phyloP scores from a whole-genome alignment of 495 filamentous ascomycete genomes.

The Neurospora sp. region DNA sequence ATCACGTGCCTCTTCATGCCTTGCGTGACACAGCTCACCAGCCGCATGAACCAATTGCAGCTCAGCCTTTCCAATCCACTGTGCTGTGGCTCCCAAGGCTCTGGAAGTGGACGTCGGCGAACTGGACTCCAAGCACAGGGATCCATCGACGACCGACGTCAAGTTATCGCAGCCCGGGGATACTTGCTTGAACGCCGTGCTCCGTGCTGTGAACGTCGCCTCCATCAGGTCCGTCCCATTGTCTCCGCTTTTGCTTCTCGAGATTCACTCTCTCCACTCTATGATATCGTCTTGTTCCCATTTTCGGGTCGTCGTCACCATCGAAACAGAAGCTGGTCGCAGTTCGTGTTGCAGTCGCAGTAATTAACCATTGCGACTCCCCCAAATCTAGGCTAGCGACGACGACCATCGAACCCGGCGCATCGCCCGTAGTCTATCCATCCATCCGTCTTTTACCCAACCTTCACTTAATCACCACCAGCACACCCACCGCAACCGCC shows the following conservation, averaged over 20 bases:
- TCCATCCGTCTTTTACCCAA: not conserved
- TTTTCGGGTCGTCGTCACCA: not conserved
- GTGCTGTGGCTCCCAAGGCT: not conserved
- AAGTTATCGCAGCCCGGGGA: slow-evolving; percentile 23
- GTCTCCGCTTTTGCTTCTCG: not conserved
- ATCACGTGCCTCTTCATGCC: not conserved
- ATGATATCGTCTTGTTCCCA: not conserved
- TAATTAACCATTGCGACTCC: not conserved
- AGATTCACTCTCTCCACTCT: not conserved
- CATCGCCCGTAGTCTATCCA: not conserved
- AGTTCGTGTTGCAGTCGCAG: not conserved
- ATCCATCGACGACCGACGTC: slow-evolving; percentile 19
- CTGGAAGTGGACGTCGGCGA: not conserved
- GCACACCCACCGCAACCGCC: not conserved
- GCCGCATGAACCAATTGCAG: not conserved
- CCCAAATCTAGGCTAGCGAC: not conserved
- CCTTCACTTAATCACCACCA: slow-evolving; percentile 5
- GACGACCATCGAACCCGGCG: not conserved
- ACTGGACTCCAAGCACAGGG: not conserved
- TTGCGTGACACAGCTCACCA: not conserved
- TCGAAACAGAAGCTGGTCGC: not conserved
- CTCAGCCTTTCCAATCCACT: not conserved
- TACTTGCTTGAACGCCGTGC: no score
- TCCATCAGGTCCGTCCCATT: slow-evolving; percentile 7
- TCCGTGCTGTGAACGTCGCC: slow-evolving; percentile 7